Evolutionary conservation across 2,329 filamentous ascomycete genomes (phyloP), one percentile per base, ranked within the genome.

Genomic region (Talaromyces sp.): DNA sequence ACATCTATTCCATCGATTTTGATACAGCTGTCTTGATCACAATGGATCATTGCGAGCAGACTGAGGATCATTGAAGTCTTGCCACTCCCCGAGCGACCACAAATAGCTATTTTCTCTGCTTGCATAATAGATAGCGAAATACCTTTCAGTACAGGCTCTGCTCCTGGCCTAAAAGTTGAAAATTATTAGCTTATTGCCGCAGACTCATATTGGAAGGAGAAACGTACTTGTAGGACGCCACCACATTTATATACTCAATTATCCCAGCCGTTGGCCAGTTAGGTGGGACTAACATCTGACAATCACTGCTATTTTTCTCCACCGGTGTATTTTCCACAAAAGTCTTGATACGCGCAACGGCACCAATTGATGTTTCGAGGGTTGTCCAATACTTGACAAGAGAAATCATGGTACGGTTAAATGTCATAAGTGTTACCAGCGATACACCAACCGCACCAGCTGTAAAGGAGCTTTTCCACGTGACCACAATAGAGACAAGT

Each of bases 341-440:
- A 11, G 77, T 75, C 67, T 81, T 82, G 62, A 86, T 77, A 27
- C 85, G 77, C 4, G 80, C 75, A 5, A 87, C 78, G 10, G 83
- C 83, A 6, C 84, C 84, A 51, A 87, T 79, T 36, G 80, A 78
- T 0, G 83, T 86, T 65, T 87, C 85, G 8, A 87, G 72, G 51
- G 78, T 76, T 0, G 84, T 85, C 83, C 83, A 87, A 55, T 76
- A 79, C 25, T 75, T 75, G 9, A 84, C 74, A 22, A 84, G 69
- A 8, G 79, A 68, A 57, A 80, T 81, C 61, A 85, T 74, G 57
- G 75, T 78, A 51, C 80, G 75, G 51, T 79, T 83, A 68, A 86
- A 82, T 42, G 32, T 59, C 27, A 51, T 59, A 10, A 59, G 6
- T 10, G 51, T 59, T 8, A 59, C 19, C 5, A 59, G 53, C 15